Percentiles rank a stretch among this genome's conserved stretches.
Evolutionary conservation across 192 early-diverging fungal species (phyloP).

Genomic region (Backusella psychrophila): DNA sequence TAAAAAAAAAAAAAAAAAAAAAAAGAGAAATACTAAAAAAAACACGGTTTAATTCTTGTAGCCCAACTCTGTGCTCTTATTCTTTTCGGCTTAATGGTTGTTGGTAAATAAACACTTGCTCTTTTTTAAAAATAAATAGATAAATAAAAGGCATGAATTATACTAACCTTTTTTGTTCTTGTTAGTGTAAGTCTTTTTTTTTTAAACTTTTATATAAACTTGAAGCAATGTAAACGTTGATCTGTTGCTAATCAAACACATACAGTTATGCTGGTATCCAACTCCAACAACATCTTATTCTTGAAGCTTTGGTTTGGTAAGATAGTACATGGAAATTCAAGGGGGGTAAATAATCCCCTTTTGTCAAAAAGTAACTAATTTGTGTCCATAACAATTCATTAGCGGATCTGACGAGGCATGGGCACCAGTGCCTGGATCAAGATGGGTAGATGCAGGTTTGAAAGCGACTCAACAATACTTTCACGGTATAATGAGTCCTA

Average conservation of each 20-base stretch:
- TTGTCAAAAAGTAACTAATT: background rate
- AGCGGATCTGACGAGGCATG: constrained; percentile 12
- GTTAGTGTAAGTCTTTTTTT: constrained; percentile 13
- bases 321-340: background rate
- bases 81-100: constrained; percentile 33
- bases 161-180: background rate
- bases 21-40: background rate
- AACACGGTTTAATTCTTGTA: background rate
- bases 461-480: constrained; percentile 19
- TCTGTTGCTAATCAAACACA: background rate
- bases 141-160: background rate
- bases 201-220: background rate
- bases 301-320: constrained; percentile 39
- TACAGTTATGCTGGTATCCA: constrained; percentile 38
- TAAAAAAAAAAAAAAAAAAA: background rate
- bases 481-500: constrained; percentile 31
- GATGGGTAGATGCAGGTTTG: constrained; percentile 16
- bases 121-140: background rate
- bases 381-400: background rate
- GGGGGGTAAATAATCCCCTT: background rate
- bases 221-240: background rate
- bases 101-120: constrained; percentile 20
- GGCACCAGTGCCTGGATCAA: constrained; percentile 13
- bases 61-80: constrained; percentile 32
- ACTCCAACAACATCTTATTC: constrained; percentile 39